phyloP scores from a whole-genome alignment of 1,284 basidiomycete genomes.

The Entoloma clypeatum region DNA sequence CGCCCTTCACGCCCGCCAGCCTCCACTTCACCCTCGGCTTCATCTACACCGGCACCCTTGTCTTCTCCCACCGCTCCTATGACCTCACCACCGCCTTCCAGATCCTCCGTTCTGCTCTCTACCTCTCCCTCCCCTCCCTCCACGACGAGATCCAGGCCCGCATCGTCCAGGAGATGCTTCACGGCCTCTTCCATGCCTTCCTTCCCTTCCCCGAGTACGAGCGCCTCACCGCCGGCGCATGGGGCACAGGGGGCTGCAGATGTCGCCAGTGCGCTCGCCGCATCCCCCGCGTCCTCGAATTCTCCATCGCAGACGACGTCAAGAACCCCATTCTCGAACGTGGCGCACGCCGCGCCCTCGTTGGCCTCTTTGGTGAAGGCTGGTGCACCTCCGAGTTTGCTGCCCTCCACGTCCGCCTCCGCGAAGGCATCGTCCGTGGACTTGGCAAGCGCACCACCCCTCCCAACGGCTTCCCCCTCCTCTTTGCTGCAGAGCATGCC shows the following conservation, averaged over 20 bases:
- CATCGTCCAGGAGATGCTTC: constrained; percentile 82
- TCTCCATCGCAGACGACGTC: constrained; percentile 72
- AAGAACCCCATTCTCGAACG: constrained; percentile 67
- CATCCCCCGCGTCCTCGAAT: constrained; percentile 77
- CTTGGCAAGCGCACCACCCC: constrained; percentile 63
- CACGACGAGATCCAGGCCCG: constrained; percentile 78
- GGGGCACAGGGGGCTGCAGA: constrained; percentile 75
- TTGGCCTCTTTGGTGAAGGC: constrained; percentile 78
- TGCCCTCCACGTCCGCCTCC: constrained; percentile 57
- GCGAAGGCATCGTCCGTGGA: constrained; percentile 67
- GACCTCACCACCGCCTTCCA: constrained; percentile 91
- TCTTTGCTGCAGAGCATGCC: constrained; percentile 54
- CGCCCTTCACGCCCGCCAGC: constrained; percentile 93
- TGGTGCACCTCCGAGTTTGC: constrained; percentile 85
- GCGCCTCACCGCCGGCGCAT: constrained; percentile 62
- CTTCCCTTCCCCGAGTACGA: constrained; percentile 75
- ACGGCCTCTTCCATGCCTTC: constrained; percentile 82
- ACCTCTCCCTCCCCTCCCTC: constrained; percentile 76
- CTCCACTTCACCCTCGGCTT: constrained; percentile 94
- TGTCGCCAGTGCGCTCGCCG: constrained; percentile 79
- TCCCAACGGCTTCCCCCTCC: constrained; percentile 66
- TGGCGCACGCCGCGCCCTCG: constrained; percentile 69
- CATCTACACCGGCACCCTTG: constrained; percentile 90
- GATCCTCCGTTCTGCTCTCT: constrained; percentile 81
- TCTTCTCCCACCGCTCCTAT: constrained; percentile 90